phyloP scores from a whole-genome alignment of 495 filamentous ascomycete genomes.

The Hypoxylon subgilvum region DNA sequence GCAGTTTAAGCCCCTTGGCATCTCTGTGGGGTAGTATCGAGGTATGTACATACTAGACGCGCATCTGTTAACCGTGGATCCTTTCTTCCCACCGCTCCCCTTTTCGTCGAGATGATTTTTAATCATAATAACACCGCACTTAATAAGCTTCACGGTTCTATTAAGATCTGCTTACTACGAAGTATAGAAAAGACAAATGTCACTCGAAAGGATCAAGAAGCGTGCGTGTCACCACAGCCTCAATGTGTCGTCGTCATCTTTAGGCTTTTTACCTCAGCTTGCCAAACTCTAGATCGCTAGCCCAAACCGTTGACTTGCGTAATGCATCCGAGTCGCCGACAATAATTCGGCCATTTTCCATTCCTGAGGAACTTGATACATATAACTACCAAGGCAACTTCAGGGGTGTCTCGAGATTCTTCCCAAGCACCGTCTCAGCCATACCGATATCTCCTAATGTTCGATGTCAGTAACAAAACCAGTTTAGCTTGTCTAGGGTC shows the following conservation, averaged over 20 bases:
- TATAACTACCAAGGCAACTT: constrained; percentile 73
- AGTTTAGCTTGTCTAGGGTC: constrained; percentile 7
- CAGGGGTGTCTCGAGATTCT: constrained; percentile 65
- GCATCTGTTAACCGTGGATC: constrained; percentile 9
- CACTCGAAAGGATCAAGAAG: neutral
- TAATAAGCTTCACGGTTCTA: constrained; percentile 10
- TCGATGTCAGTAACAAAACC: constrained; percentile 14
- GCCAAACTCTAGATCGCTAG: constrained; percentile 1
- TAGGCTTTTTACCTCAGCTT: constrained; percentile 5
- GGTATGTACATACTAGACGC: neutral
- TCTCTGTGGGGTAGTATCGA: constrained; percentile 32
- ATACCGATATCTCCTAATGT: constrained; percentile 68
- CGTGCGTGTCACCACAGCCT: neutral
- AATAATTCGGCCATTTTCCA: no score
- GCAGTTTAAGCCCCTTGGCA: constrained; percentile 24
- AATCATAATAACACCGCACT: constrained; percentile 6
- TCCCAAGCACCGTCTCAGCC: constrained; percentile 67
- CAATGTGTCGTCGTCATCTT: neutral
- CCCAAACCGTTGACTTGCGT: neutral
- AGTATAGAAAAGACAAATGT: no score
- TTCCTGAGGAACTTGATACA: no score
- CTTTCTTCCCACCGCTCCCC: constrained; percentile 12
- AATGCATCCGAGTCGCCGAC: no score
- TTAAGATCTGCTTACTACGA: constrained; percentile 23
- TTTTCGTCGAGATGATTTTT: constrained; percentile 13